These are phyloP conservation scores for Suhomyces guaymorum DNA, from an alignment of 1,139 yeast species.

Conservation along the genomic window DNA sequence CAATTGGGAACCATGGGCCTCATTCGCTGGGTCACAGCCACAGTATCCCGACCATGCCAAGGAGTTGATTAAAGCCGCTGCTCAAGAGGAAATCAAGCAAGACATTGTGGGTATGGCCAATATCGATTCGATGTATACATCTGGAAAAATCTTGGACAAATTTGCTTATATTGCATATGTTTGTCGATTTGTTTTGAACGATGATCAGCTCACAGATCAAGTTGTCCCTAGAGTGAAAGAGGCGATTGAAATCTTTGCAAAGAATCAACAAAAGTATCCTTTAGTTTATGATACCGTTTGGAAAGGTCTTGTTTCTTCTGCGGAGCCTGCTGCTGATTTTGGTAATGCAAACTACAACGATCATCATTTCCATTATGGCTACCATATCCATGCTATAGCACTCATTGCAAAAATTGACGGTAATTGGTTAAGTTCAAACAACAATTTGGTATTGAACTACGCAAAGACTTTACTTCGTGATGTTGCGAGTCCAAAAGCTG, in stretches of 20 bases:
- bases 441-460: slow-evolving; percentile 31
- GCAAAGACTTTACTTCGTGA: slow-evolving; percentile 40
- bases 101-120: slow-evolving; percentile 62
- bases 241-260: slow-evolving; percentile 61
- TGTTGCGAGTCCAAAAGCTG: slow-evolving; percentile 43
- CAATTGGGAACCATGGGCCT: slow-evolving; percentile 61
- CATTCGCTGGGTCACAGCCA: slow-evolving; percentile 31
- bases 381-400: slow-evolving; percentile 74
- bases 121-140: slow-evolving; percentile 70
- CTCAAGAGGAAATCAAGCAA: slow-evolving; percentile 50
- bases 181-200: slow-evolving; percentile 55
- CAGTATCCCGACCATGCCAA: slow-evolving; percentile 41
- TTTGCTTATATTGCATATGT: slow-evolving; percentile 72
- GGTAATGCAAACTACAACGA: slow-evolving; percentile 80
- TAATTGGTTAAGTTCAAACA: slow-evolving; percentile 32
- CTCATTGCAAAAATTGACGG: slow-evolving; percentile 58
- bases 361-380: slow-evolving; percentile 82
- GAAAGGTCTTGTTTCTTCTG: slow-evolving; percentile 75
- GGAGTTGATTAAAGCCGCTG: slow-evolving; percentile 46
- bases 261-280: slow-evolving; percentile 60
- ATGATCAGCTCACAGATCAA: slow-evolving; percentile 43
- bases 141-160: slow-evolving; percentile 74
- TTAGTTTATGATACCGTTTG: slow-evolving; percentile 65
- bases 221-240: slow-evolving; percentile 52
- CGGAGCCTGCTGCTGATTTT: slow-evolving; percentile 67